Evolutionary conservation across 2,329 filamentous ascomycete genomes (phyloP), one percentile per base, ranked within the genome.

Genomic region (Triangularia verruculosa): DNA sequence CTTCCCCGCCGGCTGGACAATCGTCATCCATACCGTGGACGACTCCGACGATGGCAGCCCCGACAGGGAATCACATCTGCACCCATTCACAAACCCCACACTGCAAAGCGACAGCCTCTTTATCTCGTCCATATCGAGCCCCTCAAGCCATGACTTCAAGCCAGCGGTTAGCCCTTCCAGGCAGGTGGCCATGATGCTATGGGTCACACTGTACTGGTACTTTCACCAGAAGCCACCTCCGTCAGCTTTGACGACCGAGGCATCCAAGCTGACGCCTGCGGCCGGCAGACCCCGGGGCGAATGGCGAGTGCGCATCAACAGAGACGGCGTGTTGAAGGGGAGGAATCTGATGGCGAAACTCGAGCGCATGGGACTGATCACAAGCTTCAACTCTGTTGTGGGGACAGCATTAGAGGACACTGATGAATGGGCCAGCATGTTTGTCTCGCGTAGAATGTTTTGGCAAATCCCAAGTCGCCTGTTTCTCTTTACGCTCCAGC

Each of bases 151-250:
- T 73, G 92, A 97, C 57, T 96, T 90, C 78, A 92, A 90, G 73
- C 87, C 92, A 0, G 85, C 89, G 1, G 87, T 83, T 13, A 96
- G 92, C 66, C 92, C 92, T 0, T 95, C 92, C 0, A 83, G 93
- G 53, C 91, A 96, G 78, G 91, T 97, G 65, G 94, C 94, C 69
- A 93, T 97, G 91, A 96, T 97, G 90, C 83, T 98, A 6, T 98
- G 92, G 91, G 87, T 93, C 32, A 93, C 92, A 1, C 80, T 98
- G 51, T 97, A 92, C 80, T 98, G 94, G 94, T 98, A 98, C 80
- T 98, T 97, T 71, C 93, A 97, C 78, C 92, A 96, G 75, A 84
- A 87, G 0, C 84, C 89, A 70, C 94, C 94, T 0, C 80, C 83
- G 22, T 81, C 84, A 0, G 83, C 86, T 57, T 73, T 95, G 32